Evolutionary conservation across 2,329 filamentous ascomycete species (phyloP).

Genomic region (Pestalotiopsis sp.): DNA sequence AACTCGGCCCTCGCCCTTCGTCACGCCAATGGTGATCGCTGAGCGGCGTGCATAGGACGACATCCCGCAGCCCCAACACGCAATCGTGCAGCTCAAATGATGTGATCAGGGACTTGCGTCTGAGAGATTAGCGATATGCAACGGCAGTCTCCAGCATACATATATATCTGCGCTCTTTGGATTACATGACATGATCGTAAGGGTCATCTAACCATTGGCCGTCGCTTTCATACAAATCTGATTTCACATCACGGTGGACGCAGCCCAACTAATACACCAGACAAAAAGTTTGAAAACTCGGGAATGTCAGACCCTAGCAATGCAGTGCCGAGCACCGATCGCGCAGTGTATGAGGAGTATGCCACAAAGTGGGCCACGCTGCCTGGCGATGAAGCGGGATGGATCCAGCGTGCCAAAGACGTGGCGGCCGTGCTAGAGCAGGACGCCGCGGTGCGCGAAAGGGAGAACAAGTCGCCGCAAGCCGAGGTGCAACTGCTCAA

Average conservation of each 20-base stretch:
- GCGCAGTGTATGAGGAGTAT: slow-evolving; percentile 4
- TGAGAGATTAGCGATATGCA: background rate
- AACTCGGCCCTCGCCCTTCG: background rate
- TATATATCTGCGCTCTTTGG: background rate
- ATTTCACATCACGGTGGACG: background rate
- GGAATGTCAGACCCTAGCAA: background rate
- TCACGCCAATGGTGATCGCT: background rate
- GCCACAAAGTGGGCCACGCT: background rate
- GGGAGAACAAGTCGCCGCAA: slow-evolving; percentile 41
- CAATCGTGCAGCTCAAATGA: background rate
- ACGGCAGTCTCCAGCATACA: background rate
- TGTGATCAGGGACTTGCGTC: background rate
- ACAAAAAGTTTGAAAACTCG: background rate
- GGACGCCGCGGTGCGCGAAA: slow-evolving; percentile 39
- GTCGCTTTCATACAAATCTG: background rate
- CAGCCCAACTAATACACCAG: background rate
- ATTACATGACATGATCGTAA: background rate
- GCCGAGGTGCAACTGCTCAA: slow-evolving; percentile 45
- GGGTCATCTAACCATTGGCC: background rate
- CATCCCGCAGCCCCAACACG: background rate
- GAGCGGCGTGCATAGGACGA: background rate
- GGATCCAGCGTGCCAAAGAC: slow-evolving; percentile 42
- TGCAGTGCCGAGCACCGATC: slow-evolving; percentile 1
- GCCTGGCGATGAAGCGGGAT: slow-evolving; percentile 19
- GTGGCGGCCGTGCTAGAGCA: slow-evolving; percentile 37